phyloP scores from a whole-genome alignment of 2,329 filamentous ascomycete genomes.

The Neopestalotiopsis rosae region DNA sequence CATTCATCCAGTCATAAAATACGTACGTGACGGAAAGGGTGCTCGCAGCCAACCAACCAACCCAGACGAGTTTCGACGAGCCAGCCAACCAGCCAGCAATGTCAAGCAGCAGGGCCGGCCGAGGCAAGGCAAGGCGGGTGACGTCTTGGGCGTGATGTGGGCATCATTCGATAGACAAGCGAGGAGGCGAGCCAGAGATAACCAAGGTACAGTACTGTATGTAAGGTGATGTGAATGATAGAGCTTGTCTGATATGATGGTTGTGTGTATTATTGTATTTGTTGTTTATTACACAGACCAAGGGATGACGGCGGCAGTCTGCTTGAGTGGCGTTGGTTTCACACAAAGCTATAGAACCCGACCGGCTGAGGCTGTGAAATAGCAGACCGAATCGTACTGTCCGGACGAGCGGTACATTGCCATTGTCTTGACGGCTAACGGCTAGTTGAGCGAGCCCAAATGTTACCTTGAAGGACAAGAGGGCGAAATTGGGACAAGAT shows the following conservation, averaged over 20 bases:
- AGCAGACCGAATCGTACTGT: constrained; percentile 1
- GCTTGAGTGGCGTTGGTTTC: constrained; percentile 10
- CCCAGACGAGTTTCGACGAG: too few species aligned
- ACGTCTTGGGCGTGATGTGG: constrained; percentile 9
- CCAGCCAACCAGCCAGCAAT: not conserved
- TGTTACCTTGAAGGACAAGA: not conserved
- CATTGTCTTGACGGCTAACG: not conserved
- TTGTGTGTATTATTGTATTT: not conserved
- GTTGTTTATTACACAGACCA: not conserved
- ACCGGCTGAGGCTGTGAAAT: not conserved
- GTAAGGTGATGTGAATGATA: not conserved
- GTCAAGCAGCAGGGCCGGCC: not conserved
- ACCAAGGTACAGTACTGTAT: not conserved
- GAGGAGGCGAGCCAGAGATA: not conserved
- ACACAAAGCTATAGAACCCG: constrained; percentile 7
- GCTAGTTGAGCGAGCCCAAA: not conserved
- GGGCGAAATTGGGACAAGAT: constrained; percentile 5
- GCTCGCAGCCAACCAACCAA: not conserved
- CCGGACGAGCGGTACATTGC: not conserved
- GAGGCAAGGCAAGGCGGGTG: constrained; percentile 9
- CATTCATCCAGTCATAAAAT: constrained; percentile 19
- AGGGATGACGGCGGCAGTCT: not conserved
- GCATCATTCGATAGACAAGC: constrained; percentile 5
- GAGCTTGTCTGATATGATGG: not conserved
- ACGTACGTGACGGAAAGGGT: not conserved